phyloP scores from a whole-genome alignment of 2,329 filamentous ascomycete genomes.

The Hypoxylon sp. region DNA sequence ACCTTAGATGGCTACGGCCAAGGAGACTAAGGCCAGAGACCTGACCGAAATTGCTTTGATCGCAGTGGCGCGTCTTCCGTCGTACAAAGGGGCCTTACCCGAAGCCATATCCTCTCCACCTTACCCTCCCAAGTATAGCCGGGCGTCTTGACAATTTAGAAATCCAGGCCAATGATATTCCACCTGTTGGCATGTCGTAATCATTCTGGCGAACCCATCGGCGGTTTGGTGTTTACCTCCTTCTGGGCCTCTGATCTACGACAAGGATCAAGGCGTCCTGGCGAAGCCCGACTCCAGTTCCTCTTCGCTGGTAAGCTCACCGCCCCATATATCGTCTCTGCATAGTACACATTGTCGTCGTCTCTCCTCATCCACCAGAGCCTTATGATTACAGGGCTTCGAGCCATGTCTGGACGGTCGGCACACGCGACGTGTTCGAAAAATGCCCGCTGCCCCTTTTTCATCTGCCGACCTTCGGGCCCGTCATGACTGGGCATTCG shows the following conservation, averaged over 20 bases:
- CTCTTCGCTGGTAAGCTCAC: slow-evolving; percentile 9
- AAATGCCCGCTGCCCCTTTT: slow-evolving; percentile 11
- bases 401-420: neutral
- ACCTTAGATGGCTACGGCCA: slow-evolving; percentile 13
- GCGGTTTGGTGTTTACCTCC: slow-evolving; percentile 31
- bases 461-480: slow-evolving; percentile 23
- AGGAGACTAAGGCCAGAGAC: slow-evolving; percentile 19
- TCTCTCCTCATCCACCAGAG: slow-evolving; percentile 1
- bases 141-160: slow-evolving; percentile 28
- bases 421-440: slow-evolving; percentile 16
- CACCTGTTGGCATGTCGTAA: slow-evolving; percentile 14
- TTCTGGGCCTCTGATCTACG: slow-evolving; percentile 36
- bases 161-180: slow-evolving; percentile 22
- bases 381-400: neutral
- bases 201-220: slow-evolving; percentile 34
- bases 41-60: slow-evolving; percentile 32
- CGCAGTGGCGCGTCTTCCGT: slow-evolving; percentile 37
- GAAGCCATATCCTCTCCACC: slow-evolving; percentile 38
- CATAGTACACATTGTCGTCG: neutral
- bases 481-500: slow-evolving; percentile 20
- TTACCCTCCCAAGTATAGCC: slow-evolving; percentile 35
- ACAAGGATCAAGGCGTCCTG: slow-evolving; percentile 32
- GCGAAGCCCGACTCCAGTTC: slow-evolving; percentile 9
- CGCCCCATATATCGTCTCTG: slow-evolving; percentile 5
- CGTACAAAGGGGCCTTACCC: slow-evolving; percentile 42